Base-by-base conservation (phyloP, 2,329 filamentous ascomycete genomes). In the Helotiales sp. region DNA sequence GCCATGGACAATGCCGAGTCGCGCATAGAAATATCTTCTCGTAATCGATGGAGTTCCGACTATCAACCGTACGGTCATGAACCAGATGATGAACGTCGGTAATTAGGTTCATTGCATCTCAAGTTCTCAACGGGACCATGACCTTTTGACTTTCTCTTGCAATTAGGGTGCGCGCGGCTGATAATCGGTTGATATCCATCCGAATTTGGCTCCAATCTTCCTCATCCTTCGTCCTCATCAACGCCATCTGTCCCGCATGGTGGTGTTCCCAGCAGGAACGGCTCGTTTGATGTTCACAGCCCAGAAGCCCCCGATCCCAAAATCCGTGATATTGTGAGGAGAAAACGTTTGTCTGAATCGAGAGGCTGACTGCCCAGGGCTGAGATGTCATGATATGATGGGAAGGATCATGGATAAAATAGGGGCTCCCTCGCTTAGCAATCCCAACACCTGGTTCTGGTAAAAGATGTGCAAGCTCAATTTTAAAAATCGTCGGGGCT, bases 261-360 rank as follows among this genome's bases (percentile, higher is more conserved):
- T 57, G 20, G 54, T 24, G 20, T 26, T 34, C 7, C 54, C 20
- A 32, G 17, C n/a, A 22, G 20, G 52, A 17, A 22, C 32, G 54
- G 30, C 32, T 20, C 1, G 32, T 40, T 40, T 26, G 54, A 24
- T 34, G 32, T 10, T 26, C 54, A 24, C 54, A 40, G 20, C 10
- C 30, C 30, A 57, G 6, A 22, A 6, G n/a, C 34, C 50, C 17
- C 15, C 28, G 52, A 32, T 22, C 17, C 1, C 8, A 6, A 49
- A 52, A n/a, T 32, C 50, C 50, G 37, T 49, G 50, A 43, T 5
- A 15, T 1, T 32, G 26, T 34, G 45, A 24, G 47, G 15, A 15
- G 22, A 54, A 32, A 17, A 26, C n/a, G 52, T 43, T 66, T 60
- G 32, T 52, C 40, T 60, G 59, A 50, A 58, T 24, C 60, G 30